Evolutionary conservation across 164 flowering plant genomes (phyloP), one percentile per base, ranked within the genome.

Genomic region (Pachysandra terminalis): DNA sequence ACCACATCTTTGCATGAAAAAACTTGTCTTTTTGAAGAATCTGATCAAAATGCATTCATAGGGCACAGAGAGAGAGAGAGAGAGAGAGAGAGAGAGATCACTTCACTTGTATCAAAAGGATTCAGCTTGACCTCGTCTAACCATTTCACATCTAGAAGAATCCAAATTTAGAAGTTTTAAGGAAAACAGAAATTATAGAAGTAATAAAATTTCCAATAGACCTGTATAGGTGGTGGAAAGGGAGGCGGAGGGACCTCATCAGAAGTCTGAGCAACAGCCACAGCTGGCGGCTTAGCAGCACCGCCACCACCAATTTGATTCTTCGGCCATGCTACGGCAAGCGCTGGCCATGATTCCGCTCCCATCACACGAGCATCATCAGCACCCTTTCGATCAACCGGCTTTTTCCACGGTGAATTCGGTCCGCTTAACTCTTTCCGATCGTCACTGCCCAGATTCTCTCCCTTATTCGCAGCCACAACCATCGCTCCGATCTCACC

Each of bases 301-400:
- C 68, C 68, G 23, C 49, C 59, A 56, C 68, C 68, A 26, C 49
- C 58, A 52, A 75, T 81, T 0, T 64, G 13, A 66, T 64, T 74
- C 71, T 76, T 77, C 12, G 74, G 67, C 17, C 78, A 70, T 3
- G 81, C 75, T 55, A 81, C 83, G 24, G 82, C 75, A 41, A 87
- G 87, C 3, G 89, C 87, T 7, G 92, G 92, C 92, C 92, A 87
- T 14, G 84, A 76, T 21, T 84, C 83, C 0, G 88, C 79, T 14
- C 86, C 89, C 83, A 85, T 83, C 2, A 83, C 82, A 15, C 83
- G 77, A 65, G 73, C 74, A 58, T 75, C 83, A 6, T 66, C 65
- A 32, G 3, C 37, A 1, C 64, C 68, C 51, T 67, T 68, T 16
- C 62, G 77, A 10, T 75, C 79, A 10, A 53, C 64, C 49, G 89